Conservation (phyloP, 106 monocot genomes). For the Phalaenopsis equestris region DNA sequence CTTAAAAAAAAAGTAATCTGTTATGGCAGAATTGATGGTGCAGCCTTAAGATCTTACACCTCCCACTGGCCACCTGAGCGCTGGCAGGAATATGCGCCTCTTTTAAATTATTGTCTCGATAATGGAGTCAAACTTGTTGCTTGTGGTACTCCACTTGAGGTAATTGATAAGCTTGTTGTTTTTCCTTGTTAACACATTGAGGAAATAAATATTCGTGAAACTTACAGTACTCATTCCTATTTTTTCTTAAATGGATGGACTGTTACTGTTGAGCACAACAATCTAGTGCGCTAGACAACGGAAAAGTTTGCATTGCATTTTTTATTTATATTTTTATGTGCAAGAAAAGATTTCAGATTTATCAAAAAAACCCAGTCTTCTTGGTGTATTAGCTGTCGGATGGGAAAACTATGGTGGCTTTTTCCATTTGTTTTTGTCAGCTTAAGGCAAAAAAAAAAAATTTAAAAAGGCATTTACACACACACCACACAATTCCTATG, state of each 20-base stretch:
- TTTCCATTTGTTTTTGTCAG: too few species aligned
- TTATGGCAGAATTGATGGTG: constrained; percentile 77
- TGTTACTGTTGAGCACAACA: neutral
- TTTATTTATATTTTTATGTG: neutral
- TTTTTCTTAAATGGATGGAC: neutral
- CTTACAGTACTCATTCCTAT: neutral
- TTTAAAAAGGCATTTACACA: too few species aligned
- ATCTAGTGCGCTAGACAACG: neutral
- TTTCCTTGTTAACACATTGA: neutral
- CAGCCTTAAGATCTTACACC: constrained; percentile 45
- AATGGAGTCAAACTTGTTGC: constrained; percentile 79
- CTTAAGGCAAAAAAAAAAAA: too few species aligned
- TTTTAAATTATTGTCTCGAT: constrained; percentile 85
- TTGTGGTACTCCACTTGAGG: constrained; percentile 95
- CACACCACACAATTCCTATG: too few species aligned
- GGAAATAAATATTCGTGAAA: neutral
- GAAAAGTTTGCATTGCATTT: constrained; percentile 1
- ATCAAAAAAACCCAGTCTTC: neutral
- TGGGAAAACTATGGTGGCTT: neutral
- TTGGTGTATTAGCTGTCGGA: neutral
- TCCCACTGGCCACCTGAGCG: constrained; percentile 69
- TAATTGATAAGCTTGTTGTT: constrained; percentile 21
- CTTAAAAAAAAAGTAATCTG: constrained; percentile 8
- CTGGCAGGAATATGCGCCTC: constrained; percentile 96
- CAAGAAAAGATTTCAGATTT: neutral